Conservation (phyloP, 768 basidiomycete genomes). For the Tricholoma terreum region DNA sequence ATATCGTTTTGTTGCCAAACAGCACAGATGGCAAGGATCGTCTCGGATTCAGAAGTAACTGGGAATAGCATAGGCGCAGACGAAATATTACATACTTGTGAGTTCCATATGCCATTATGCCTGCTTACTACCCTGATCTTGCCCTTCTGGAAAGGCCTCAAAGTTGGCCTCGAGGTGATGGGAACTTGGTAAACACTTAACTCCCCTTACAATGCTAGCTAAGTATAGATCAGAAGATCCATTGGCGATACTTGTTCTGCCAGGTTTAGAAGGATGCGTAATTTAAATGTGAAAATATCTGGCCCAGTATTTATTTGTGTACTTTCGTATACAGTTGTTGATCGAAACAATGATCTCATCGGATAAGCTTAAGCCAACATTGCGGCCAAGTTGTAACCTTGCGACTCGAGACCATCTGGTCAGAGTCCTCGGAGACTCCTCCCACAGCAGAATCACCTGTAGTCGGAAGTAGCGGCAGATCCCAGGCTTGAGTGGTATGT, state of each 20-base stretch:
- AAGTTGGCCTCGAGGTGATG: slow-evolving; percentile 1
- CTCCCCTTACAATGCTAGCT: neutral
- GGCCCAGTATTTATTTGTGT: neutral
- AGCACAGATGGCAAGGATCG: neutral
- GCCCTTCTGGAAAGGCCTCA: neutral
- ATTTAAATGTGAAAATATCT: neutral
- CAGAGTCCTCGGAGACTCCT: too few relatives aligned
- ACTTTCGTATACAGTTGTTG: neutral
- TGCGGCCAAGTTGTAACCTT: neutral
- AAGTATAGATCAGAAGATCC: slow-evolving; percentile 1
- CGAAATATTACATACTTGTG: neutral
- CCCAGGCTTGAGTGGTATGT: too few relatives aligned
- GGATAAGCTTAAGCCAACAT: neutral
- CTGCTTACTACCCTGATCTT: too few relatives aligned
- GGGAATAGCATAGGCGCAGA: neutral
- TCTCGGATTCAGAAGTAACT: neutral
- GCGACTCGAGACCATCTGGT: too few relatives aligned
- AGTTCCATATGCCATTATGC: too few relatives aligned
- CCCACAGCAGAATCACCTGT: too few relatives aligned
- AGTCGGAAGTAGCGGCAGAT: too few relatives aligned
- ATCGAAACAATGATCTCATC: neutral
- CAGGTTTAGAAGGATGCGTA: neutral
- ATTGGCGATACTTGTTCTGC: neutral
- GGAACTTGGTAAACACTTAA: neutral
- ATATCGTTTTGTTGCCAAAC: neutral